Evolutionary conservation across 805 yeast species (phyloP).

Genomic region (Schwanniomyces yamadae): DNA sequence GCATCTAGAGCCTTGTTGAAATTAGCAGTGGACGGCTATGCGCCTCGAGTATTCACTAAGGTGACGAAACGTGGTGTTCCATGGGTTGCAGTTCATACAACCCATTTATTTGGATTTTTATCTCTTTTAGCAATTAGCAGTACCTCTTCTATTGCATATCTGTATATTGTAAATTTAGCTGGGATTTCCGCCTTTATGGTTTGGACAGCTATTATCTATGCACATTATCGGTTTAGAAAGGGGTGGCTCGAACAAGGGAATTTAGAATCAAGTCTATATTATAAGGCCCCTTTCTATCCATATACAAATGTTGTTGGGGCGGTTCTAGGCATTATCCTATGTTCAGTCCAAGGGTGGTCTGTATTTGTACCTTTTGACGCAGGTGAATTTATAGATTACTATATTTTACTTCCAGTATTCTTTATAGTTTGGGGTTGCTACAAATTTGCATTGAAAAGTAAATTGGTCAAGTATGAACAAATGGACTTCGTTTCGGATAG

Average conservation of each 20-base stretch:
- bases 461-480: conserved; percentile 36
- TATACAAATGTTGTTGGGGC: conserved; percentile 14
- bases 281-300: conserved; percentile 17
- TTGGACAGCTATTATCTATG: conserved; percentile 19
- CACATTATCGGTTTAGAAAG: conserved; percentile 18
- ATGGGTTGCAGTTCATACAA: conserved; percentile 11
- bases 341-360: conserved; percentile 23
- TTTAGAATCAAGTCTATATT: conserved; percentile 13
- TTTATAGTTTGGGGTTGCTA: conserved; percentile 32
- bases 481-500: conserved; percentile 49
- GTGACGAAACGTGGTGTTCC: conserved; percentile 13
- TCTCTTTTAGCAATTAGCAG: conserved; percentile 16
- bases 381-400: conserved; percentile 19
- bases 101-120: conserved; percentile 18
- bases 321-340: conserved; percentile 14
- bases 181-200: conserved; percentile 22
- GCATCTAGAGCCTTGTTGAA: conserved; percentile 8
- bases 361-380: conserved; percentile 20
- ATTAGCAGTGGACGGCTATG: conserved; percentile 11
- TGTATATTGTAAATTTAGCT: conserved; percentile 17
- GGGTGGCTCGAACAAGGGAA: conserved; percentile 20
- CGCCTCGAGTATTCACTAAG: conserved; percentile 9
- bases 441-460: conserved; percentile 34
- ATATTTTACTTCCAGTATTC: conserved; percentile 18
- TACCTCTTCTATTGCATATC: conserved; percentile 16